phyloP scores from a whole-genome alignment of 2,329 filamentous ascomycete genomes.

The Aureobasidium subglaciale region DNA sequence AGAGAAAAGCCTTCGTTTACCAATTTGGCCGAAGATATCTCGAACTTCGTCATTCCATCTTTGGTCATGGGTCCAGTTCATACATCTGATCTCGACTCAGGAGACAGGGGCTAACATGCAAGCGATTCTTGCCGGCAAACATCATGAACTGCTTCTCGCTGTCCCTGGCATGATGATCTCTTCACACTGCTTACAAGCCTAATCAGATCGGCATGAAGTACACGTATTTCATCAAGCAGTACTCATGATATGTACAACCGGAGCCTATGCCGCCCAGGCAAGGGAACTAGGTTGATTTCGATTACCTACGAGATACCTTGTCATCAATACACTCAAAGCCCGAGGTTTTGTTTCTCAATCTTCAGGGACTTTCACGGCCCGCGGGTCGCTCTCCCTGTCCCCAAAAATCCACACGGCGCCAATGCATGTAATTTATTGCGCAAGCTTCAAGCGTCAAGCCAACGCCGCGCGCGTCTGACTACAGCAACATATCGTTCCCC shows the following conservation, averaged over 20 bases:
- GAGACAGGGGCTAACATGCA: background rate
- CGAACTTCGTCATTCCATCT: background rate
- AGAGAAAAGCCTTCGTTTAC: background rate
- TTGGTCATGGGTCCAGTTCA: background rate
- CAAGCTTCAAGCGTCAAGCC: background rate
- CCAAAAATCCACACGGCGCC: background rate
- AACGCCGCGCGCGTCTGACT: background rate
- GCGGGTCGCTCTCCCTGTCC: background rate
- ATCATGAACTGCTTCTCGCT: too few species aligned
- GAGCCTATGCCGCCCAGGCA: background rate
- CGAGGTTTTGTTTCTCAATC: too few species aligned
- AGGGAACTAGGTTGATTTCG: too few species aligned
- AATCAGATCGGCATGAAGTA: background rate
- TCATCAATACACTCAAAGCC: too few species aligned
- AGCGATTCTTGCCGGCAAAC: background rate
- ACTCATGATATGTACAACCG: too few species aligned
- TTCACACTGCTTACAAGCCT: background rate
- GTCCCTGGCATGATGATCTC: background rate
- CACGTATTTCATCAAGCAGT: background rate
- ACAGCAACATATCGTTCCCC: background rate
- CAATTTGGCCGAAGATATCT: background rate
- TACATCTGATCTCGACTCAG: background rate
- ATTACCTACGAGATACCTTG: too few species aligned
- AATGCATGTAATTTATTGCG: constrained; percentile 9
- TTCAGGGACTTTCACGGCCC: background rate